Evolutionary conservation across 768 basidiomycete species (phyloP).

Genomic region (Collybia sordida): DNA sequence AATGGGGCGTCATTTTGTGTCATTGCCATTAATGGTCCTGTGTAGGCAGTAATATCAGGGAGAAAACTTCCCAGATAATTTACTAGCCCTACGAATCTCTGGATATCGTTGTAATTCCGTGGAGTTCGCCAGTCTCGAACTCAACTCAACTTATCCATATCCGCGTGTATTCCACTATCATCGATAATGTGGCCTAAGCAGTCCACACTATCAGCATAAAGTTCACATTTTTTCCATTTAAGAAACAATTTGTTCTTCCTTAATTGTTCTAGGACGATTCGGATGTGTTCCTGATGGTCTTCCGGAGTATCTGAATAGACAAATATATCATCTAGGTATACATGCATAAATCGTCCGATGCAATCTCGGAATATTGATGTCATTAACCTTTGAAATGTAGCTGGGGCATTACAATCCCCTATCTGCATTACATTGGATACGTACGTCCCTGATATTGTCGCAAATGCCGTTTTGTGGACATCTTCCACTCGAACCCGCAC

Average conservation of each 20-base stretch:
- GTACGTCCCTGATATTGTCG: conserved; percentile 35
- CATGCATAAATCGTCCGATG: conserved; percentile 37
- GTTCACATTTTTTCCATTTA: conserved; percentile 29
- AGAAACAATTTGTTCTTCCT: conserved; percentile 26
- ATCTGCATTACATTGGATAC: conserved; percentile 40
- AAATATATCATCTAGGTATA: conserved; percentile 47
- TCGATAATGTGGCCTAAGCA: conserved; percentile 42
- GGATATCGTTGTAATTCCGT: conserved; percentile 30
- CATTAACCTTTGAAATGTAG: conserved; percentile 47
- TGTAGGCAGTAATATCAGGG: conserved; percentile 31
- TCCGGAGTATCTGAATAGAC: conserved; percentile 32
- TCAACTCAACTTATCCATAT: conserved; percentile 31
- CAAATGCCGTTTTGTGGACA: conserved; percentile 30
- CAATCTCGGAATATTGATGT: conserved; percentile 34
- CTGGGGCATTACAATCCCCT: conserved; percentile 43
- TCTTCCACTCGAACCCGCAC: conserved; percentile 29
- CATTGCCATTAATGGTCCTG: conserved; percentile 27
- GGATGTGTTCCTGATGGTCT: conserved; percentile 35
- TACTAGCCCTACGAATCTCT: conserved; percentile 37
- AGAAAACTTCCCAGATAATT: conserved; percentile 37
- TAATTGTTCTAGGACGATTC: conserved; percentile 23
- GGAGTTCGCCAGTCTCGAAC: conserved; percentile 35
- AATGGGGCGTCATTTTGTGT: conserved; percentile 24
- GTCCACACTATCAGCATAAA: conserved; percentile 27
- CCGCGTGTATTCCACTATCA: conserved; percentile 33